Percentiles rank a stretch among this genome's conserved stretches.
These are phyloP conservation scores for Prunus padus DNA, from an alignment of 306 rosid species.

Conservation along the genomic window DNA sequence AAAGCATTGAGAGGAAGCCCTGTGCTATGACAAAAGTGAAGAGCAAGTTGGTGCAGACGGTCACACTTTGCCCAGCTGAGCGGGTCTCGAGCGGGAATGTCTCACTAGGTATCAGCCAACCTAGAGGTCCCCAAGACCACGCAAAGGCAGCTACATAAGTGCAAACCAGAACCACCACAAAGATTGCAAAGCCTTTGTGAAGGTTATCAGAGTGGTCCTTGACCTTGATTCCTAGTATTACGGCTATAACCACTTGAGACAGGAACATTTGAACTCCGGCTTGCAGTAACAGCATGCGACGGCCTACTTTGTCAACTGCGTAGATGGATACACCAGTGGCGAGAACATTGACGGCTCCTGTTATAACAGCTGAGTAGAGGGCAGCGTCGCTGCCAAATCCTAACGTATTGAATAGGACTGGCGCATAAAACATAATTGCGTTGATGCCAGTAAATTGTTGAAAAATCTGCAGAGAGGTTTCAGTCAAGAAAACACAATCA, in stretches of 20 bases:
- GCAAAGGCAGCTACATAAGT: slow-evolving; percentile 70
- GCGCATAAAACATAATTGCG: slow-evolving; percentile 92
- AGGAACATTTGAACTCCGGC: slow-evolving; percentile 80
- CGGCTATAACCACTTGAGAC: slow-evolving; percentile 60
- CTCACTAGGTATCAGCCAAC: slow-evolving; percentile 85
- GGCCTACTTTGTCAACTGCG: slow-evolving; percentile 67
- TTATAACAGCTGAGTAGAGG: slow-evolving; percentile 72
- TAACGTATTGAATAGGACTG: slow-evolving; percentile 65
- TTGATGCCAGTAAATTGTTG: slow-evolving; percentile 92
- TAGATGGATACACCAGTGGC: slow-evolving; percentile 70
- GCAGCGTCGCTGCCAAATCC: slow-evolving; percentile 72
- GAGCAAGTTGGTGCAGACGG: slow-evolving; percentile 66
- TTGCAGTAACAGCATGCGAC: slow-evolving; percentile 58
- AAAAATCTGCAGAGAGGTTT: slow-evolving; percentile 50
- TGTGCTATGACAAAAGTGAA: slow-evolving; percentile 80
- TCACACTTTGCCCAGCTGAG: slow-evolving; percentile 77
- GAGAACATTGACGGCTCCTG: slow-evolving; percentile 67
- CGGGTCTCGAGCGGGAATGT: slow-evolving; percentile 81
- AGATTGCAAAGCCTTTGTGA: slow-evolving; percentile 34
- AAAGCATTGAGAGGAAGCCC: slow-evolving; percentile 78
- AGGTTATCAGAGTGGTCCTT: slow-evolving; percentile 40
- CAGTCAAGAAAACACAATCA: not conserved
- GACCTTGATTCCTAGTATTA: slow-evolving; percentile 57
- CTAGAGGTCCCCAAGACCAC: slow-evolving; percentile 95
- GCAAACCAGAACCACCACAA: slow-evolving; percentile 71